Evolutionary conservation across 257 asterid genomes (phyloP).

Genomic region (Solanum lycopersicoides): DNA sequence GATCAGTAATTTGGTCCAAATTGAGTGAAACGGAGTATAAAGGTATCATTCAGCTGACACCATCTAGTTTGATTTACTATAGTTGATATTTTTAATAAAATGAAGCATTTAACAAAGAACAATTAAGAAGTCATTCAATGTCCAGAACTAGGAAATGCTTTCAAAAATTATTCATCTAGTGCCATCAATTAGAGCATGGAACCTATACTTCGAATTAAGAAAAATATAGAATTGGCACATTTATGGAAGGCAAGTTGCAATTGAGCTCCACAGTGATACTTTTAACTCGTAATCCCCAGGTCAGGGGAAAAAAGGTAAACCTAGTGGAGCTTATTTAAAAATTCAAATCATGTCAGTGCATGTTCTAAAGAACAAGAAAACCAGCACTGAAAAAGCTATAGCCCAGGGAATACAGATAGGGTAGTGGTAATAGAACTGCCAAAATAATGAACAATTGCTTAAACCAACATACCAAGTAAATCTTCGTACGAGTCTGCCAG

Average conservation of each 20-base stretch:
- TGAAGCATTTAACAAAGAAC: neutral
- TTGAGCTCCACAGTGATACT: neutral
- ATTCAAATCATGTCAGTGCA: neutral
- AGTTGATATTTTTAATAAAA: neutral
- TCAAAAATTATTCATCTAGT: neutral
- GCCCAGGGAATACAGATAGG: neutral
- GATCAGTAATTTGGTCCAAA: neutral
- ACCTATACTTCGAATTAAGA: neutral
- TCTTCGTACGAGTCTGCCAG: slow-evolving; percentile 81
- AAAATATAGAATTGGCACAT: neutral
- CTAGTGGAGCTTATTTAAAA: neutral
- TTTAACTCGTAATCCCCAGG: neutral
- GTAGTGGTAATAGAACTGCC: neutral
- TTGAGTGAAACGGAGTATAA: neutral
- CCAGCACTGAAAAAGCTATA: neutral
- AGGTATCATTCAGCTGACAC: neutral
- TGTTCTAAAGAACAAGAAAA: neutral
- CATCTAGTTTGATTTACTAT: neutral
- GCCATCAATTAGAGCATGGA: neutral
- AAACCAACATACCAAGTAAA: slow-evolving; percentile 68
- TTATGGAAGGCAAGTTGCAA: neutral
- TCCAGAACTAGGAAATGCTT: neutral
- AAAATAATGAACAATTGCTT: neutral
- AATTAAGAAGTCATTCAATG: neutral
- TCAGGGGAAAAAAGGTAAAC: neutral